These are phyloP conservation scores for Cyberlindnera mycetangii DNA, from an alignment of 805 yeast genomes.

Conservation along the genomic window DNA sequence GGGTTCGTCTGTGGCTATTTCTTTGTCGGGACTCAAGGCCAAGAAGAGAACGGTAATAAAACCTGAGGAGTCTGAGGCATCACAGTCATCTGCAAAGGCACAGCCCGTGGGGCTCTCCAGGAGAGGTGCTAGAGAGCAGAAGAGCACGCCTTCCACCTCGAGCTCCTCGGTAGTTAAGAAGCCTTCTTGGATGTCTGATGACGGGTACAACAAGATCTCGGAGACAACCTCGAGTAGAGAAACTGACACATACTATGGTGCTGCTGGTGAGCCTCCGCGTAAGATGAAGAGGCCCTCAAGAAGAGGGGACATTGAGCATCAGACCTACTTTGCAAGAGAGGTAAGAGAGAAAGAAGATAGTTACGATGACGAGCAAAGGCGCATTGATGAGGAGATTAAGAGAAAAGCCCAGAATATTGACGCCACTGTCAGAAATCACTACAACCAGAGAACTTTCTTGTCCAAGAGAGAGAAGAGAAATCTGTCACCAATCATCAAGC, in stretches of 20 bases:
- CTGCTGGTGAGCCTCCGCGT: slow-evolving; percentile 8
- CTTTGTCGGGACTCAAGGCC: slow-evolving; percentile 9
- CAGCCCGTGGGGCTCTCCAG: slow-evolving; percentile 10
- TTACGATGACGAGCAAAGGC: slow-evolving; percentile 2
- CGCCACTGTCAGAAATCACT: slow-evolving; percentile 74
- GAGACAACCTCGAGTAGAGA: not conserved
- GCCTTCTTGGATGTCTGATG: slow-evolving; percentile 11
- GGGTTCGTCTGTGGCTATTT: not conserved
- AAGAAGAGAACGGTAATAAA: slow-evolving; percentile 16
- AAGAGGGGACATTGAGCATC: slow-evolving; percentile 13
- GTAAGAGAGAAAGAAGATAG: slow-evolving; percentile 3
- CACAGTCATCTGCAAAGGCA: slow-evolving; percentile 4
- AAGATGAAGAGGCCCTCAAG: slow-evolving; percentile 21
- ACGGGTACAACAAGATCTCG: not conserved
- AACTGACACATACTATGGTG: slow-evolving; percentile 3
- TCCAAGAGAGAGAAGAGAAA: slow-evolving; percentile 62
- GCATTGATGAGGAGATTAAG: slow-evolving; percentile 9
- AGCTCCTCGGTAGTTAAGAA: not conserved
- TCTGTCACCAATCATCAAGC: slow-evolving; percentile 77
- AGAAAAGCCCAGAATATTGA: slow-evolving; percentile 35
- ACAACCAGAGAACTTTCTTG: slow-evolving; percentile 77
- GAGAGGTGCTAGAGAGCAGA: slow-evolving; percentile 5
- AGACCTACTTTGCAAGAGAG: slow-evolving; percentile 1
- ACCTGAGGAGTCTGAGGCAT: not conserved
- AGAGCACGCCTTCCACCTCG: not conserved